Base-by-base conservation (phyloP, 2,329 filamentous ascomycete species). In the Thermothelomyces thermophilus region DNA sequence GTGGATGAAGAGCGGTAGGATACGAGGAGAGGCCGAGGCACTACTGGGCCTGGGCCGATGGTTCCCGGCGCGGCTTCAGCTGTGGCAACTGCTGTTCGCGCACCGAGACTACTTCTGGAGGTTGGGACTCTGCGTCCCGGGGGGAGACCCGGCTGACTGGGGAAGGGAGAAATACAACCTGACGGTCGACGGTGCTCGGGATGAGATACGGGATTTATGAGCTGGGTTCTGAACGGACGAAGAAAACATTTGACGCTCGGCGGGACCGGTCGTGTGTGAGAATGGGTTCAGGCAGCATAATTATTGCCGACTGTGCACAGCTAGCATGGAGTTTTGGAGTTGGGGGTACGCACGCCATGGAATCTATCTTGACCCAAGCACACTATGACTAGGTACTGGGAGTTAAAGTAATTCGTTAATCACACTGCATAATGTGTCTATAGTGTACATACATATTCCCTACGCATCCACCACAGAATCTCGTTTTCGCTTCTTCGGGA, bases 41-140 rank as follows among this genome's bases (percentile, higher is more conserved):
- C 60, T 46, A 37, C 60, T 46, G 53, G 64, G 67, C 76, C 14
- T 74, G 84, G 0, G 82, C 83, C 13, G 24, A 26, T 83, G 68
- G 74, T 79, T 71, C 67, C 83, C 61, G 63, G 76, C 57, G 61
- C 66, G 78, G 67, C 66, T 90, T 60, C 87, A 85, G 66, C 76
- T 94, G n/a, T 95, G 91, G 89, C 82, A 95, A 68, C 71, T 96
- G 7, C 84, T 97, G 63, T 95, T 94, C 67, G 87, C 90, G 1
- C 93, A 98, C 69, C 75, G 93, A 34, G 93, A 98, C 70, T 98
- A 98, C 67, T 97, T 98, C 68, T 95, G 89, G 87, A 77, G 93
- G 50, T 68, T 98, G 46, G 93, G 93, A 0, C 71, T 97, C 28
- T 98, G 93, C 69, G 74, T 96, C 2, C 90, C 91, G 0, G 86